Evolutionary conservation across 179 eudicot genomes (phyloP).

Genomic region (Pouteria campechiana): DNA sequence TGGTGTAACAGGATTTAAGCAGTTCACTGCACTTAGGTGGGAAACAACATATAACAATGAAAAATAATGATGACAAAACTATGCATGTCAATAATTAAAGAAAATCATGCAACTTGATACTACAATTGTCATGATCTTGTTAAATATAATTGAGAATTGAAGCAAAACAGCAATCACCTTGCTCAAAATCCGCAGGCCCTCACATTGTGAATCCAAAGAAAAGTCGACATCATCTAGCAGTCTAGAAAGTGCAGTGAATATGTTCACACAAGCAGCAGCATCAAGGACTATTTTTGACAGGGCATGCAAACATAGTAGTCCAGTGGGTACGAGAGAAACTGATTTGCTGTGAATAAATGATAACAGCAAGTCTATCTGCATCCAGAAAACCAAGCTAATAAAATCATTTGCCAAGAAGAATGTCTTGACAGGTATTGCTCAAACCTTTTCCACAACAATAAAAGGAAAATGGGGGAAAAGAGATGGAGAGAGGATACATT

Average conservation of each 20-base stretch:
- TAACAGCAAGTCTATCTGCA: constrained; percentile 60
- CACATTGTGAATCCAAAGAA: constrained; percentile 38
- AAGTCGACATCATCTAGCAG: constrained; percentile 29
- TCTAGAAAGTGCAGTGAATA: constrained; percentile 22
- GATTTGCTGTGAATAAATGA: constrained; percentile 28
- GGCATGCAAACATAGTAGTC: constrained; percentile 44
- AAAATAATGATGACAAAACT: no score
- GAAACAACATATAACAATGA: no score
- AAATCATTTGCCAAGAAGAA: background rate
- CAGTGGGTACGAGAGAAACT: constrained; percentile 35
- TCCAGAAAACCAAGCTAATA: constrained; percentile 3
- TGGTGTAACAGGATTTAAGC: no score
- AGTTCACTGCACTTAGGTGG: no score
- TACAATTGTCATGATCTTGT: no score
- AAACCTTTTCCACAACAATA: no score
- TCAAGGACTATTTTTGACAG: constrained; percentile 27
- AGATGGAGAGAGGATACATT: no score
- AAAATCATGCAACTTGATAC: no score
- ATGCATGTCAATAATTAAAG: no score
- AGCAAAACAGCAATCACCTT: constrained; percentile 28
- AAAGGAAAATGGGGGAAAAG: no score
- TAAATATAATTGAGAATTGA: no score
- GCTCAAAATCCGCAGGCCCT: constrained; percentile 38
- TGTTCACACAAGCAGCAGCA: constrained; percentile 18
- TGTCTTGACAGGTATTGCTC: background rate